Conservation (phyloP, 257 asterid genomes). For the Ilex aquifolium region DNA sequence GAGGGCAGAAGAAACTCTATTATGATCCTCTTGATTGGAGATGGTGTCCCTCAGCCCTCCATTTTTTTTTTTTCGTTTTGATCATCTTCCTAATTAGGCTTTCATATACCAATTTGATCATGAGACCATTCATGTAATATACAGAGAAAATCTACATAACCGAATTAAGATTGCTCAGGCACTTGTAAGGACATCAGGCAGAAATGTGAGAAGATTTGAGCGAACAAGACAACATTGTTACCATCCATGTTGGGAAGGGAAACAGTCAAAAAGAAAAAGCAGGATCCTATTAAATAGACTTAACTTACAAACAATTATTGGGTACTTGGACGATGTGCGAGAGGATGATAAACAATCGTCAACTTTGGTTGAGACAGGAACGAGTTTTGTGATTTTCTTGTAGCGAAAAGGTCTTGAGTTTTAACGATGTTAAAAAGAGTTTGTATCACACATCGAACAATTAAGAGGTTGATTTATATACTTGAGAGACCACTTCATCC, state of each 20-base stretch:
- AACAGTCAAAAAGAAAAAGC: not conserved
- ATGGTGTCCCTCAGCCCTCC: too few relatives aligned
- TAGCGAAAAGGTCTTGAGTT: too few relatives aligned
- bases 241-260: not conserved
- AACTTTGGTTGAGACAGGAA: not conserved
- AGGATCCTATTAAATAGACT: not conserved
- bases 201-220: not conserved
- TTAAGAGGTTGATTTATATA: too few relatives aligned
- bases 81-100: too few relatives aligned
- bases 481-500: too few relatives aligned
- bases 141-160: conserved; percentile 84
- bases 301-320: too few relatives aligned
- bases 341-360: not conserved
- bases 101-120: conserved; percentile 76
- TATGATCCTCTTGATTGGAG: too few relatives aligned
- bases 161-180: not conserved
- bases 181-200: not conserved
- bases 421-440: too few relatives aligned
- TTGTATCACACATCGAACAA: too few relatives aligned
- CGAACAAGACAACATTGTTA: too few relatives aligned
- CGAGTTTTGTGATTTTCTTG: not conserved
- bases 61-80: too few relatives aligned
- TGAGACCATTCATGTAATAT: conserved; percentile 98
- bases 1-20: too few relatives aligned
- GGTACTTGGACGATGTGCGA: not conserved